These are phyloP conservation scores for Clitopilus passeckerianus DNA, from an alignment of 768 basidiomycete species.

Conservation along the genomic window DNA sequence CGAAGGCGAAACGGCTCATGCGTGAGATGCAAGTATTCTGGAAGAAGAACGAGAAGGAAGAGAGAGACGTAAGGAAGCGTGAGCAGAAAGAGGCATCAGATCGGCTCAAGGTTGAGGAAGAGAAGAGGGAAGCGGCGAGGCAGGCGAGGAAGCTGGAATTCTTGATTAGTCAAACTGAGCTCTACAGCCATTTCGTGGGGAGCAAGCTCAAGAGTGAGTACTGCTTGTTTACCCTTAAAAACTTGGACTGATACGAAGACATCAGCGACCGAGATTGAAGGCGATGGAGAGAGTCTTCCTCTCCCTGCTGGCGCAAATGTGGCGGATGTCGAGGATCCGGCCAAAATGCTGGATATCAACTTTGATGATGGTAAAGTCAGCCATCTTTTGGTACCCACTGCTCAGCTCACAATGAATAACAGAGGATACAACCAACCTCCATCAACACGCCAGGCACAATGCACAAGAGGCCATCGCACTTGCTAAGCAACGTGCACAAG, in stretches of 20 bases:
- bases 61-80: constrained; percentile 85
- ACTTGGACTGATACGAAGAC: constrained; percentile 8
- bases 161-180: constrained; percentile 96
- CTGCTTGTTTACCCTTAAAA: constrained; percentile 6
- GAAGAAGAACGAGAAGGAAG: constrained; percentile 98
- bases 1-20: constrained; percentile 84
- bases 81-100: constrained; percentile 94
- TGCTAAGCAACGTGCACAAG: constrained; percentile 73
- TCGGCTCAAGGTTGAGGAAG: constrained; percentile 84
- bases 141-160: constrained; percentile 97
- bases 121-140: constrained; percentile 88
- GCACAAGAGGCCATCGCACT: constrained; percentile 84
- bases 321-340: constrained; percentile 42
- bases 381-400: not conserved
- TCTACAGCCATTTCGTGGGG: constrained; percentile 98
- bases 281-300: constrained; percentile 34
- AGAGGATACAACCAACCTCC: constrained; percentile 89
- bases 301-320: constrained; percentile 56
- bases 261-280: constrained; percentile 75
- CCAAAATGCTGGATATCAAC: constrained; percentile 67
- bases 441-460: constrained; percentile 79
- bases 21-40: constrained; percentile 96
- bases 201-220: constrained; percentile 86
- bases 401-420: constrained; percentile 4
- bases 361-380: constrained; percentile 77